These are phyloP conservation scores for Linum lewisii DNA, from an alignment of 345 rosid genomes.

Conservation along the genomic window DNA sequence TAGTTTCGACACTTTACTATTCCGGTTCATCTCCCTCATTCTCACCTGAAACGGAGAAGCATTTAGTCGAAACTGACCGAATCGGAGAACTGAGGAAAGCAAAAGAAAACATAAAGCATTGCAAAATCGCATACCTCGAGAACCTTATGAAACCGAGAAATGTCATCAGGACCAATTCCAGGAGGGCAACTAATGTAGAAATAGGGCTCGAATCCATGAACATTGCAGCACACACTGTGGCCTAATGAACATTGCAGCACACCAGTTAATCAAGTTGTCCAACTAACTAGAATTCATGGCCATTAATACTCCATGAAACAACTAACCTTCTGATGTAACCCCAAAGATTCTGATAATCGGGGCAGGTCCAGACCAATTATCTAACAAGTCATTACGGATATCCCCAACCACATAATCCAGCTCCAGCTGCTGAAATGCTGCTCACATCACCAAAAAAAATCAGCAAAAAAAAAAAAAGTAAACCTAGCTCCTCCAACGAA, in stretches of 20 bases:
- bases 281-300: not conserved
- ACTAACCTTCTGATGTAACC: slow-evolving; percentile 74
- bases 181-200: slow-evolving; percentile 80
- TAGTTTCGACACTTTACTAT: slow-evolving; percentile 46
- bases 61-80: slow-evolving; percentile 7
- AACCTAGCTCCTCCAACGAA: not conserved
- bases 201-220: slow-evolving; percentile 97
- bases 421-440: slow-evolving; percentile 92
- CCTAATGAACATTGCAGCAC: slow-evolving; percentile 35
- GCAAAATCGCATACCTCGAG: slow-evolving; percentile 61
- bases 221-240: slow-evolving; percentile 86
- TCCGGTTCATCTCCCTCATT: slow-evolving; percentile 71
- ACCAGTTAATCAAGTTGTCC: no score
- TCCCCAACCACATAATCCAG: slow-evolving; percentile 76
- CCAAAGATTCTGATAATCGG: slow-evolving; percentile 82
- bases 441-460: slow-evolving; percentile 1
- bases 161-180: slow-evolving; percentile 92
- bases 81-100: not conserved
- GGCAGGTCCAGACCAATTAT: slow-evolving; percentile 65
- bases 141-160: slow-evolving; percentile 59
- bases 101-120: slow-evolving; percentile 1
- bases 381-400: slow-evolving; percentile 43
- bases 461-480: not conserved
- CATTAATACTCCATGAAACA: not conserved
- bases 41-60: slow-evolving; percentile 40